phyloP scores from a whole-genome alignment of 2,329 filamentous ascomycete species.

The Stemphylium lycopersici region DNA sequence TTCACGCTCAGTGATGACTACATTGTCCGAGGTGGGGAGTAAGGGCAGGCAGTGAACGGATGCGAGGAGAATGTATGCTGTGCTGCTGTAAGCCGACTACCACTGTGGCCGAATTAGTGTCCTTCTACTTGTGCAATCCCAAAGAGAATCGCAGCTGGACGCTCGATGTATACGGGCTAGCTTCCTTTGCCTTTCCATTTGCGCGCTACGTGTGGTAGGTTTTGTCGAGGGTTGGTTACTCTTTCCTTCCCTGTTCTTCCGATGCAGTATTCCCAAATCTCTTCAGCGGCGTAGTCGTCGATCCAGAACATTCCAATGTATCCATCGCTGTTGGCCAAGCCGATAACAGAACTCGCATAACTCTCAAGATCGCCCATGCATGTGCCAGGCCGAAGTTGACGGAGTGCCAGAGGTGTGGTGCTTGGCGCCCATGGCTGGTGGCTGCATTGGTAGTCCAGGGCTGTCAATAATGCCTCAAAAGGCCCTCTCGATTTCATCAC shows the following conservation, averaged over 20 bases:
- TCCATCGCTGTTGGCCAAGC: slow-evolving; percentile 4
- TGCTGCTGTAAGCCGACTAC: not conserved
- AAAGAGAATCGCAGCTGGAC: no score
- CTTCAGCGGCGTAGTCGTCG: not conserved
- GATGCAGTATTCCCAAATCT: not conserved
- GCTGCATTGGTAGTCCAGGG: not conserved
- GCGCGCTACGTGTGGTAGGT: not conserved
- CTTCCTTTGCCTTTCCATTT: no score
- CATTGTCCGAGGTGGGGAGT: slow-evolving; percentile 26
- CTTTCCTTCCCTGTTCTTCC: no score
- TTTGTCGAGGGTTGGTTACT: no score
- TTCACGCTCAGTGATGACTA: slow-evolving; percentile 34
- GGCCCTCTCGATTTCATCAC: no score
- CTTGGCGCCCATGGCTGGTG: not conserved
- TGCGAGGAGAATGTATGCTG: not conserved
- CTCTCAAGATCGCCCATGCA: slow-evolving; percentile 1
- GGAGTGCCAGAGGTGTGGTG: not conserved
- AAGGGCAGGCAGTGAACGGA: not conserved
- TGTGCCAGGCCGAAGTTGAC: not conserved
- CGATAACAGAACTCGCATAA: slow-evolving; percentile 3
- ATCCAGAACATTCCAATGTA: slow-evolving; percentile 4
- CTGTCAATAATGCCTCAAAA: no score
- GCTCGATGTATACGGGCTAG: no score
- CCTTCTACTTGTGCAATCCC: not conserved
- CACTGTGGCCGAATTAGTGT: not conserved